Evolutionary conservation across 257 asterid genomes (phyloP).

Genomic region (Fraxinus anomala): DNA sequence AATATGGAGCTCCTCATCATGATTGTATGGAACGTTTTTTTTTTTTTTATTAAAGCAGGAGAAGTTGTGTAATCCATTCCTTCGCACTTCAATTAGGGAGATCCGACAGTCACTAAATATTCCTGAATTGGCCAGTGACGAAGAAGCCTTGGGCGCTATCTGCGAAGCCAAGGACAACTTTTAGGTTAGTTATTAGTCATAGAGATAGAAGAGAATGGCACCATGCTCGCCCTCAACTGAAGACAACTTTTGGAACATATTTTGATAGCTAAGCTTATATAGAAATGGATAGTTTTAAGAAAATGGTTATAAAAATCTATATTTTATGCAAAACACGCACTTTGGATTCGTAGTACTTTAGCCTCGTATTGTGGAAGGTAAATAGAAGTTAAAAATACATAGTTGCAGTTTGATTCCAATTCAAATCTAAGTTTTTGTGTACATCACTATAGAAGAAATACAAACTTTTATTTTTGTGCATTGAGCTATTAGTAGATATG

Average conservation of each 20-base stretch:
- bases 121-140: slow-evolving; percentile 66
- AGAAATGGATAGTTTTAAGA: neutral
- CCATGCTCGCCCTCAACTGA: neutral
- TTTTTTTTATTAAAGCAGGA: slow-evolving; percentile 44
- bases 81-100: slow-evolving; percentile 82
- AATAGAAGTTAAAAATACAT: neutral
- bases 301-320: too few relatives aligned
- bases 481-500: too few relatives aligned
- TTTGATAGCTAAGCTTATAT: neutral
- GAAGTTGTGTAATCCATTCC: slow-evolving; percentile 90
- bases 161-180: slow-evolving; percentile 84
- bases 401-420: neutral
- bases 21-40: neutral
- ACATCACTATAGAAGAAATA: too few relatives aligned
- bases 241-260: neutral
- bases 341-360: neutral
- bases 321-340: too few relatives aligned
- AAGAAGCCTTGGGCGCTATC: slow-evolving; percentile 72
- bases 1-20: too few relatives aligned
- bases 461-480: too few relatives aligned
- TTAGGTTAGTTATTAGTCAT: slow-evolving; percentile 31
- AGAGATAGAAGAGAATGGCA: neutral
- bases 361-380: neutral
- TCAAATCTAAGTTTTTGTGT: neutral
- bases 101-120: slow-evolving; percentile 68